Base-by-base conservation (phyloP, 108 stramenopile species). In the Cyclotella atomus region DNA sequence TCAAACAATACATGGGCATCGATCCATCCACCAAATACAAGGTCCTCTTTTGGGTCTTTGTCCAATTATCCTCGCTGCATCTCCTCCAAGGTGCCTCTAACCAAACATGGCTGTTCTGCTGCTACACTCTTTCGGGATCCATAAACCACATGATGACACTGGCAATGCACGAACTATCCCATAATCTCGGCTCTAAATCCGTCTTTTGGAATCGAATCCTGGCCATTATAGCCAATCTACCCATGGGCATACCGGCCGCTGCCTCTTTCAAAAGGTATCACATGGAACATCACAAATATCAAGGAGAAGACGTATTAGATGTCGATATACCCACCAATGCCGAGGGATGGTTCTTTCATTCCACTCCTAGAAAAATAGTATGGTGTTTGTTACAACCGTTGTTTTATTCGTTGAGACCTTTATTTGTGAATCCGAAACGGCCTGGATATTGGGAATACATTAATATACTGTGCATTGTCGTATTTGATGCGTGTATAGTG, bases 201-300 rank as follows among this genome's bases (percentile, higher is more conserved):
- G 76, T 83, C 0, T 25, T 80, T n/a, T 59, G 69, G 70, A 98
- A 98, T 71, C 80, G 88, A 52, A 9, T 87, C 15, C 62, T 96
- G 6, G 91, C 85, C 1, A 88, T 98, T 50, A 46, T 97, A 29
- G 89, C 95, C 35, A 98, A 98, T 83, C 76, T 90, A 21, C 90
- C 95, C 28, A 83, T 96, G 60, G 92, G 91, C 2, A 73, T 98
- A 27, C 97, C 97, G 9, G 85, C 89, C 1, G 84, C 87, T 16
- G 76, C 38, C 7, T 9, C 38, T 41, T 41, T 41, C 12, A 41
- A 7, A 41, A 12, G 89, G 33, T 98, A 98, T 77, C 98, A 98
- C 77, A 81, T 94, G 85, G 96, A 96, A 47, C 98, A 98, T 83
- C 98, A 96, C 78, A 78, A 87, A 61, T 90, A 82, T 57, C 91